phyloP scores from a whole-genome alignment of 2,329 filamentous ascomycete species.

The Aspergillus aculeatinus region DNA sequence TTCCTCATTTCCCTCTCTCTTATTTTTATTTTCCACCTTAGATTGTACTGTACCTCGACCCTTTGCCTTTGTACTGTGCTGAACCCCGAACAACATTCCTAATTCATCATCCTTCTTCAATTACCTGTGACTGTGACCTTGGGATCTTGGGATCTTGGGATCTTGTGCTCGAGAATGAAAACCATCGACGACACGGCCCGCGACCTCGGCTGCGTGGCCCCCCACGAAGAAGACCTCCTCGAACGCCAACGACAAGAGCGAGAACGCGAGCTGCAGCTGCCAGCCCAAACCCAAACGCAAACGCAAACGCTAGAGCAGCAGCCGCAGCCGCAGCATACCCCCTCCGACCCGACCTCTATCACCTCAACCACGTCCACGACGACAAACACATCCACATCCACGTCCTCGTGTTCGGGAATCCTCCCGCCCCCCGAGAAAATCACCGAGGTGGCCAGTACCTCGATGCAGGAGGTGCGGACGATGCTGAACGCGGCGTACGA shows the following conservation, averaged over 20 bases:
- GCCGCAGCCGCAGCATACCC: background rate
- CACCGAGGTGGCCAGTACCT: conserved; percentile 12
- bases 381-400: background rate
- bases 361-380: background rate
- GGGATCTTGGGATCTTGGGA: no score
- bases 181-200: background rate
- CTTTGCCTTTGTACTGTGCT: no score
- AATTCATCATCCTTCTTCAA: no score
- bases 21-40: no score
- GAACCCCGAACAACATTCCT: no score
- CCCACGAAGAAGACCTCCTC: background rate
- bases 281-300: no score
- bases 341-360: no score
- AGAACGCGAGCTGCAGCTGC: background rate
- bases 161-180: background rate
- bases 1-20: no score
- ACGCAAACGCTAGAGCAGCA: background rate
- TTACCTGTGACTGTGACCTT: no score
- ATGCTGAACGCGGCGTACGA: conserved; percentile 8
- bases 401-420: background rate
- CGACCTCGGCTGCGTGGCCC: background rate
- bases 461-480: conserved; percentile 14
- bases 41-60: no score
- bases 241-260: background rate
- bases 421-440: background rate